Evolutionary conservation across 441 rosid species (phyloP).

Genomic region (Gossypium davidsonii): DNA sequence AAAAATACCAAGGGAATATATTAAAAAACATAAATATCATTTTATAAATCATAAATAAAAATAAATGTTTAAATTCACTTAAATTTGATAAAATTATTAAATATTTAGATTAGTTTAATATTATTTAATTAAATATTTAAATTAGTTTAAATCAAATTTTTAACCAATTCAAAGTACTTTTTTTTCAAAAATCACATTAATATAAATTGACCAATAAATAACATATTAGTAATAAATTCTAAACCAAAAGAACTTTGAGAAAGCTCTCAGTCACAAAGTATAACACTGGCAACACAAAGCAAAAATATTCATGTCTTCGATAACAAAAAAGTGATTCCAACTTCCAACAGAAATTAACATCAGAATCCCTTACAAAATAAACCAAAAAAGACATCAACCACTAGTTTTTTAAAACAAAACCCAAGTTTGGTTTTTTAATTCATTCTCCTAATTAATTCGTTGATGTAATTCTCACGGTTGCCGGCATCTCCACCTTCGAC

Average conservation of each 20-base stretch:
- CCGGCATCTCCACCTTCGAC: slow-evolving; percentile 84
- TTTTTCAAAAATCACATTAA: no score
- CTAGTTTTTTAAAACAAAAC: not conserved
- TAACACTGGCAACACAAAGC: not conserved
- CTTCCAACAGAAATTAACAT: slow-evolving; percentile 1
- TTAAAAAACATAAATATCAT: no score
- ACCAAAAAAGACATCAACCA: not conserved
- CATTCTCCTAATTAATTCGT: slow-evolving; percentile 65
- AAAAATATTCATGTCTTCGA: not conserved
- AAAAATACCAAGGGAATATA: no score
- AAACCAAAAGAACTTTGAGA: not conserved
- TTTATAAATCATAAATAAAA: no score
- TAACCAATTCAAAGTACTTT: no score
- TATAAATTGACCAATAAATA: not conserved
- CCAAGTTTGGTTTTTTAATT: slow-evolving; percentile 26
- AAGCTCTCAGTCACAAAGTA: not conserved
- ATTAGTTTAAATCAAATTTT: no score
- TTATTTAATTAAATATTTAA: no score
- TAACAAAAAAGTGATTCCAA: not conserved
- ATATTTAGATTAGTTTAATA: no score
- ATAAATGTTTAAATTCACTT: no score
- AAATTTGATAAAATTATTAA: no score
- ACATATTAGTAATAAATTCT: not conserved
- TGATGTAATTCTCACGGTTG: slow-evolving; percentile 63
- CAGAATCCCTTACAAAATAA: not conserved